Conservation (phyloP, 495 filamentous ascomycete genomes). For the Talaromyces stipitatus region DNA sequence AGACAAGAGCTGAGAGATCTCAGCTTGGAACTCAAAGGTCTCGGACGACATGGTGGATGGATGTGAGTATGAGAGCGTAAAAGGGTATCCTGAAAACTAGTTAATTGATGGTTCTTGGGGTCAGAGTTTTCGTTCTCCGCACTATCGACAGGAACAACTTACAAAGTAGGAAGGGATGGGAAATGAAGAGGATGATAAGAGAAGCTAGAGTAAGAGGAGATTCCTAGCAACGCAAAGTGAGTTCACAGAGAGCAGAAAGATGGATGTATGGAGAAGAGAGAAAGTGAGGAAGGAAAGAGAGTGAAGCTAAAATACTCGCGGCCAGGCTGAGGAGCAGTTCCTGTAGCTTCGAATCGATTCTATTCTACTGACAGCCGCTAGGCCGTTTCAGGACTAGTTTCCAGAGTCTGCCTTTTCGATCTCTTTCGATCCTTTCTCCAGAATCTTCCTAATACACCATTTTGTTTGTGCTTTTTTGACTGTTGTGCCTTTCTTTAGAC, state of each 20-base stretch:
- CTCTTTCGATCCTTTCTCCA: conserved; percentile 1
- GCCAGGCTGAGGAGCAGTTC: neutral
- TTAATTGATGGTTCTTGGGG: neutral
- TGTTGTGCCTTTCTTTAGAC: neutral
- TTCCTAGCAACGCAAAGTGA: neutral
- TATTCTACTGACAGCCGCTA: conserved; percentile 4
- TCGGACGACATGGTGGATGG: conserved; percentile 34
- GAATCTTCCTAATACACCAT: neutral
- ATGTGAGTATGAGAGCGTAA: neutral
- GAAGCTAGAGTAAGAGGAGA: neutral
- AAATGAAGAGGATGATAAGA: neutral
- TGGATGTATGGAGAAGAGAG: neutral
- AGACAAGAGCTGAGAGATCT: conserved; percentile 98
- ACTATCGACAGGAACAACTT: neutral
- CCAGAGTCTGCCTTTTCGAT: neutral
- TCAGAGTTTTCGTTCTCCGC: neutral
- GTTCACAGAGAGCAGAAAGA: neutral
- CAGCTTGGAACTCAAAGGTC: conserved; percentile 99
- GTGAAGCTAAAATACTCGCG: conserved; percentile 6
- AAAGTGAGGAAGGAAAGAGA: conserved; percentile 2
- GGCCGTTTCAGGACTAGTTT: neutral
- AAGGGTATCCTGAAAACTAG: conserved; percentile 1
- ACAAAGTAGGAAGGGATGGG: conserved; percentile 1
- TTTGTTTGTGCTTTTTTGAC: neutral
- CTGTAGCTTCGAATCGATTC: conserved; percentile 9